phyloP scores from a whole-genome alignment of 1,284 basidiomycete species.

The Ceratobasidium sp. region DNA sequence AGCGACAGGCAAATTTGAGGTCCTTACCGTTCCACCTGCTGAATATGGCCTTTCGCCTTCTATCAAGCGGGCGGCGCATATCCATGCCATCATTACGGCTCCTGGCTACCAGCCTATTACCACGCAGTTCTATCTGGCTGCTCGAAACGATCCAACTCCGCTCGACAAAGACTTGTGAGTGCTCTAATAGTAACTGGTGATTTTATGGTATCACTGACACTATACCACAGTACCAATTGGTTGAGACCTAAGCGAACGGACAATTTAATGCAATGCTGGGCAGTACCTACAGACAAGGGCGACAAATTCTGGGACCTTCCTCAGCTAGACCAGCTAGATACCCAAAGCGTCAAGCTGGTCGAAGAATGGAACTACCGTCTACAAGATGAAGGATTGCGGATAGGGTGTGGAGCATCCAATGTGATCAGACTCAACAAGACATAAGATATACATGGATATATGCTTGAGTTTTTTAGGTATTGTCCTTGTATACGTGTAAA shows the following conservation, averaged over 20 bases:
- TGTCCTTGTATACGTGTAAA: too few species aligned
- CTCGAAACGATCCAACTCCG: not conserved
- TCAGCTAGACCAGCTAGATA: not conserved
- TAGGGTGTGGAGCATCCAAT: not conserved
- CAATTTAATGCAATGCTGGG: not conserved
- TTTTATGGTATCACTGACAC: not conserved
- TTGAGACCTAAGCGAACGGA: not conserved
- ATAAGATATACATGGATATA: too few species aligned
- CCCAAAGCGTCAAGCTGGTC: not conserved
- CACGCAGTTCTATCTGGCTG: constrained; percentile 8
- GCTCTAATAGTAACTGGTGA: not conserved
- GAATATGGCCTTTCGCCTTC: not conserved
- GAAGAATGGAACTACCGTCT: constrained; percentile 9
- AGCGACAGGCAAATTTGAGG: not conserved
- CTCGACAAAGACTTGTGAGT: not conserved
- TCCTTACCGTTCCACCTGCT: constrained; percentile 7
- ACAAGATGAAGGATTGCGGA: not conserved
- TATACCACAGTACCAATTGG: not conserved
- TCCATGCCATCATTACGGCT: constrained; percentile 5
- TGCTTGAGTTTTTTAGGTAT: too few species aligned
- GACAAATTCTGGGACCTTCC: not conserved
- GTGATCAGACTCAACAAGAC: constrained; percentile 7
- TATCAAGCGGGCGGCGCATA: not conserved
- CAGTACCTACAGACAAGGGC: constrained; percentile 6
- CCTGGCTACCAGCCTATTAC: not conserved